Conservation (phyloP, 345 rosid species). For the Fremontodendron californicum region DNA sequence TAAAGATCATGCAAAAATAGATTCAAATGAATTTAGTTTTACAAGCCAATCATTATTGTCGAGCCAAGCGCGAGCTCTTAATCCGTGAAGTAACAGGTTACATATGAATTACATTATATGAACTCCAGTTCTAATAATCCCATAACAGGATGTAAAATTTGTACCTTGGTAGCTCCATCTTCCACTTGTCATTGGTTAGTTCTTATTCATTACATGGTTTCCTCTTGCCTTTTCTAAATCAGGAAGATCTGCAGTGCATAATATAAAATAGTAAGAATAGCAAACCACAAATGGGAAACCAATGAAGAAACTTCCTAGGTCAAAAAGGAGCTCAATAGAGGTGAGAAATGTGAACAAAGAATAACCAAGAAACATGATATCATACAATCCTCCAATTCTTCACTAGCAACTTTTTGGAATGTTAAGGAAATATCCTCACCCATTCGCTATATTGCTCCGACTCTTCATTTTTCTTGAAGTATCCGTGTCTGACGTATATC, state of each 20-base stretch:
- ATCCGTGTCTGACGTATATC: too few relatives aligned
- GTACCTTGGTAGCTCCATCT: neutral
- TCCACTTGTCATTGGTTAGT: neutral
- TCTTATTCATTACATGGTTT: slow-evolving; percentile 16
- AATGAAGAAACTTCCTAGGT: neutral
- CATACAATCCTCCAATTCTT: too few relatives aligned
- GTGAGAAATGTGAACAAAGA: too few relatives aligned
- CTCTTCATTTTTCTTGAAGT: too few relatives aligned
- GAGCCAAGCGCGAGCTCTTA: neutral
- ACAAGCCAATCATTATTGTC: neutral
- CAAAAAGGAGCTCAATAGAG: too few relatives aligned
- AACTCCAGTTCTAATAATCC: neutral
- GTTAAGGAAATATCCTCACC: too few relatives aligned
- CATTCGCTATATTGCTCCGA: too few relatives aligned
- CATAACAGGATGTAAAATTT: neutral
- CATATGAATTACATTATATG: neutral
- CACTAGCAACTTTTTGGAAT: neutral
- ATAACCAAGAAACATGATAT: too few relatives aligned
- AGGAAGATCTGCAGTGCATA: slow-evolving; percentile 72
- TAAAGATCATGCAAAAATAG: neutral
- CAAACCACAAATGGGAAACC: neutral
- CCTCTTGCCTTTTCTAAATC: slow-evolving; percentile 93
- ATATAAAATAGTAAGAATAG: neutral
- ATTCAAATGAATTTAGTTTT: neutral
- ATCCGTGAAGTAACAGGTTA: neutral